These are phyloP conservation scores for Entophlyctis luteolus DNA, from an alignment of 192 early-diverging fungal species.

Conservation along the genomic window DNA sequence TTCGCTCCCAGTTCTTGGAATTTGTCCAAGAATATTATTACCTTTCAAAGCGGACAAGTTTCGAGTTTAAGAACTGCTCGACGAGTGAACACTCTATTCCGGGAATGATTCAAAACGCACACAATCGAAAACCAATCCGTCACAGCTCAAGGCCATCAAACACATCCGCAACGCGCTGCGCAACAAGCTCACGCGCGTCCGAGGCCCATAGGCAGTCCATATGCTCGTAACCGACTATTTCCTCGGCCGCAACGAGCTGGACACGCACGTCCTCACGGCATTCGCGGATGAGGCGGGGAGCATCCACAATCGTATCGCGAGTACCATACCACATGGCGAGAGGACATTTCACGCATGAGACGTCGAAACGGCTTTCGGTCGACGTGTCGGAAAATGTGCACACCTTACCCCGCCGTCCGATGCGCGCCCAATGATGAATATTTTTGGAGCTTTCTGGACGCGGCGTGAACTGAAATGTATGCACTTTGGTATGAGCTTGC, in stretches of 20 bases:
- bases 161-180: not conserved
- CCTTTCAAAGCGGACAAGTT: no score
- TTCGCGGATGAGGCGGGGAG: constrained; percentile 9
- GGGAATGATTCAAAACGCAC: no score
- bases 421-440: constrained; percentile 36
- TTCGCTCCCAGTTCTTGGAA: no score
- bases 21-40: no score
- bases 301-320: constrained; percentile 45
- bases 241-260: constrained; percentile 9
- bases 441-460: constrained; percentile 29
- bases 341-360: constrained; percentile 28
- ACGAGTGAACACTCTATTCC: no score
- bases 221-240: constrained; percentile 25
- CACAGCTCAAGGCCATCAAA: no score
- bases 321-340: constrained; percentile 45
- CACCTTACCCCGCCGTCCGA: constrained; percentile 9
- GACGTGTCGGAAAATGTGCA: constrained; percentile 22
- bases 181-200: not conserved
- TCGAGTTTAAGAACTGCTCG: no score
- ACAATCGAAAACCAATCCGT: no score
- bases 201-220: constrained; percentile 22
- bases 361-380: not conserved
- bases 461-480: constrained; percentile 55
- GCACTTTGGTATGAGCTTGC: constrained; percentile 33
- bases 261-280: not conserved